Evolutionary conservation across 2,329 filamentous ascomycete species (phyloP).

Genomic region (Colletotrichum salicis): DNA sequence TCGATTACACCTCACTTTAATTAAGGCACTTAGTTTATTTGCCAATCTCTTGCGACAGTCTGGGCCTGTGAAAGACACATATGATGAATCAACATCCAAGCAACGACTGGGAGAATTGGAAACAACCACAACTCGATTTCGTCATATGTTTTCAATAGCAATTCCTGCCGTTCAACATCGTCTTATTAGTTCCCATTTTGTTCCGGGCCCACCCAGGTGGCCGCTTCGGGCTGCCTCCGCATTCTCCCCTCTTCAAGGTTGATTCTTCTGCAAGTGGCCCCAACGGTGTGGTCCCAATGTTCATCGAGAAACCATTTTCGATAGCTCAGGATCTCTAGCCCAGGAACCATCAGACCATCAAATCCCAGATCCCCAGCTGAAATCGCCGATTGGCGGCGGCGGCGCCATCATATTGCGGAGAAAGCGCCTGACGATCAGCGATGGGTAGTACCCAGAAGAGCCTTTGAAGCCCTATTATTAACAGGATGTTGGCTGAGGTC

Average conservation of each 20-base stretch:
- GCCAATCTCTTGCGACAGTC: too few species aligned
- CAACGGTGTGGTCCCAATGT: not conserved
- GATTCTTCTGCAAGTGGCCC: not conserved
- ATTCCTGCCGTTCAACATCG: too few species aligned
- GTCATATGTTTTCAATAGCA: too few species aligned
- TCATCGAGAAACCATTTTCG: not conserved
- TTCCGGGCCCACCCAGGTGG: too few species aligned
- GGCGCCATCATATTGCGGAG: constrained; percentile 11
- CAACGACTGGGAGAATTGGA: too few species aligned
- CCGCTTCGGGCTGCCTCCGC: not conserved
- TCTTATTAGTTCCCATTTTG: too few species aligned
- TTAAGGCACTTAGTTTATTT: too few species aligned
- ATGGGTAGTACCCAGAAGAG: not conserved
- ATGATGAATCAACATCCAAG: too few species aligned
- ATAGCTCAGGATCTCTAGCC: not conserved
- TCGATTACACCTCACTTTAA: too few species aligned
- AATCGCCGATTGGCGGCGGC: constrained; percentile 20
- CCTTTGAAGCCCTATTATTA: not conserved
- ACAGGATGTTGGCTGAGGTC: not conserved
- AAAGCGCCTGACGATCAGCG: constrained; percentile 16
- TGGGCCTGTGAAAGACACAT: too few species aligned
- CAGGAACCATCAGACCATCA: not conserved
- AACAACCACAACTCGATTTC: too few species aligned
- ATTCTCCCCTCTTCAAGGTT: too few species aligned
- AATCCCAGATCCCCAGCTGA: constrained; percentile 16